These are phyloP conservation scores for Theileria orientalis DNA, from an alignment of 169 alveolate species.

Conservation along the genomic window DNA sequence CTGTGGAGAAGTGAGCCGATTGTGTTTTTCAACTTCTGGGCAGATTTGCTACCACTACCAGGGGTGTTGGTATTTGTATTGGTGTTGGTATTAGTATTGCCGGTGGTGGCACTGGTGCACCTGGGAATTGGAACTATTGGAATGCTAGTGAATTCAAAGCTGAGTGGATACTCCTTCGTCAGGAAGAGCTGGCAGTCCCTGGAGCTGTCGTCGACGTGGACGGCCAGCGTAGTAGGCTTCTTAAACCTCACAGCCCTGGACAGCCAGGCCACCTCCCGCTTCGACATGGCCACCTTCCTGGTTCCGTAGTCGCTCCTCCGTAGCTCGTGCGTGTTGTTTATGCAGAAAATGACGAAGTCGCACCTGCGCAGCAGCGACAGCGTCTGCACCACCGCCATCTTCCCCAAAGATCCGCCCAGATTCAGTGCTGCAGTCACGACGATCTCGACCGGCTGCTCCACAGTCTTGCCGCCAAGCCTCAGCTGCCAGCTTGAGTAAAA, in stretches of 20 bases:
- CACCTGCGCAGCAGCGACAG: constrained; percentile 24
- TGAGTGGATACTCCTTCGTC: background rate
- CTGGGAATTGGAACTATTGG: constrained; percentile 30
- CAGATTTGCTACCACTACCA: background rate
- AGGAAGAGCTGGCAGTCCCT: constrained; percentile 10
- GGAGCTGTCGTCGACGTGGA: background rate
- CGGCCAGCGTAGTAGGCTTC: constrained; percentile 39
- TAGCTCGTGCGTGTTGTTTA: background rate
- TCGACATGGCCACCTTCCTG: constrained; percentile 36
- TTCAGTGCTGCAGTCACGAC: constrained; percentile 47
- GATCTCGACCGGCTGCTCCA: constrained; percentile 44
- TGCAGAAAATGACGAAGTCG: constrained; percentile 46
- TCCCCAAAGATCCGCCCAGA: constrained; percentile 60
- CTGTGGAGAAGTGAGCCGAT: constrained; percentile 18
- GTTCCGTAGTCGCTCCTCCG: background rate
- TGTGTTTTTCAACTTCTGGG: constrained; percentile 9
- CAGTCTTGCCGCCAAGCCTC: background rate
- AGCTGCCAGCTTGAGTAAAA: constrained; percentile 36
- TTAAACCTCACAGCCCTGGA: constrained; percentile 23
- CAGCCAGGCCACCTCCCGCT: constrained; percentile 51
- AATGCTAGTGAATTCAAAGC: constrained; percentile 39
- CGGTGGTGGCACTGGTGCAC: background rate
- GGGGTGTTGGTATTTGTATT: background rate
- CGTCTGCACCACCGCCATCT: constrained; percentile 36
- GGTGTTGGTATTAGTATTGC: background rate